phyloP scores from a whole-genome alignment of 2,329 filamentous ascomycete genomes.

The Penicillium sp. region DNA sequence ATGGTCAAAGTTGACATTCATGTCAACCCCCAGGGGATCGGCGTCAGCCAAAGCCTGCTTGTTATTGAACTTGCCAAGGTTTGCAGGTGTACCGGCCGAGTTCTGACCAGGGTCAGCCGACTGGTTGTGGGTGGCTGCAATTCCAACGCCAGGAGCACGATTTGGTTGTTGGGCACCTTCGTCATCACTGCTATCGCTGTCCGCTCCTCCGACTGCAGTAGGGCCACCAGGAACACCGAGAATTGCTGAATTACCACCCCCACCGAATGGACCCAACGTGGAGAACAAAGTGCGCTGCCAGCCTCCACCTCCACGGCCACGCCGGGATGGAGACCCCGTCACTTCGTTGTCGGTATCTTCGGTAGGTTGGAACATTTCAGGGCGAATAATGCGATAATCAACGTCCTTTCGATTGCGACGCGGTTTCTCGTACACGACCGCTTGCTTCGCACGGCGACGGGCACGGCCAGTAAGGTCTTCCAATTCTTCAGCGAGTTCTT shows the following conservation, averaged over 20 bases:
- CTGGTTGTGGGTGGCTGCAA: conserved; percentile 54
- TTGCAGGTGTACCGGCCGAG: conserved; percentile 66
- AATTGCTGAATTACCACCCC: conserved; percentile 69
- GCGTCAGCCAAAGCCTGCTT: conserved; percentile 89
- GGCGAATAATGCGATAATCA: conserved; percentile 82
- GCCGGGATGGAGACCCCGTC: conserved; percentile 67
- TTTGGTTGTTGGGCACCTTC: conserved; percentile 68
- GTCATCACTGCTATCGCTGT: conserved; percentile 96
- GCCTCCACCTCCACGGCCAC: conserved; percentile 58
- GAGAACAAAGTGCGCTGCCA: conserved; percentile 85
- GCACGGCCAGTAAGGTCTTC: conserved; percentile 52
- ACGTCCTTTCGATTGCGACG: conserved; percentile 63
- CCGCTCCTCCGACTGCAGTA: conserved; percentile 74
- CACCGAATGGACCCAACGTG: conserved; percentile 89
- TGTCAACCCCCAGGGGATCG: conserved; percentile 88
- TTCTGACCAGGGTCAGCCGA: conserved; percentile 57
- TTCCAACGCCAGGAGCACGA: conserved; percentile 51
- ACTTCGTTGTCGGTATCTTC: conserved; percentile 70
- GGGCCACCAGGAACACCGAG: conserved; percentile 67
- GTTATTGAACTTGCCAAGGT: conserved; percentile 91
- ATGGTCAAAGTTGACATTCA: conserved; percentile 89
- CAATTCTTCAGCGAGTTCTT: conserved; percentile 60
- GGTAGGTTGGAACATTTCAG: conserved; percentile 67
- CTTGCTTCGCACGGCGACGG: conserved; percentile 38
- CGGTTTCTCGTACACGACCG: conserved; percentile 48